Percentiles rank a stretch among this genome's conserved stretches.
Conservation (phyloP, 164 flowering plant genomes). For the grape (Vitis vinifera) region ASM3070453v1 NC_081810.1:5024501-5025000, state of each 20-base stretch:
- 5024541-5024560: no score
- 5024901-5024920: constrained; percentile 32
- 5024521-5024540: no score
- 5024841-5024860: constrained; percentile 36
- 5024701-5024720: neutral
- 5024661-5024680: no score
- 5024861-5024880: constrained; percentile 70
- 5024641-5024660: no score
- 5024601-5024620: no score
- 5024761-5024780: neutral
- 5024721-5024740: neutral
- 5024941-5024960: constrained; percentile 39
- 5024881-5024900: constrained; percentile 71
- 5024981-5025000: constrained; percentile 31
- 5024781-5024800: constrained; percentile 4
- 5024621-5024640: no score
- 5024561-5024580: no score
- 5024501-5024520: no score
- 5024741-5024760: neutral
- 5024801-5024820: constrained; percentile 18
- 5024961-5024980: constrained; percentile 41
- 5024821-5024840: constrained; percentile 29
- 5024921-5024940: constrained; percentile 9
- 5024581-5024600: no score
- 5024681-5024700: no score